Evolutionary conservation across 768 basidiomycete species (phyloP), one percentile per base, ranked within the genome.

Genomic region (Boletus pseudo-olivaceus): DNA sequence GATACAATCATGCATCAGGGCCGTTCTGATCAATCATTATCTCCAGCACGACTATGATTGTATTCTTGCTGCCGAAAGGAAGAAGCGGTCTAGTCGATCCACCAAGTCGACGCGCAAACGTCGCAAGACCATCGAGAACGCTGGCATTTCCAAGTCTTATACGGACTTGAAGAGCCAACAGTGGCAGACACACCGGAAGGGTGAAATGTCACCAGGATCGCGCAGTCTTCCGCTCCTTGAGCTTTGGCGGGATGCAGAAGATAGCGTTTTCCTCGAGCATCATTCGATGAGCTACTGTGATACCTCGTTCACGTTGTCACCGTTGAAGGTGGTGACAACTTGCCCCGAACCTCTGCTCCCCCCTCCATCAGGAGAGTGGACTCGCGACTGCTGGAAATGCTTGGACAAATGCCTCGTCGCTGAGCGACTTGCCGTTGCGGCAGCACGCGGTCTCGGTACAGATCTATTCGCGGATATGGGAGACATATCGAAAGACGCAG

Each of bases 41-140:
- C 17, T 53, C n/a, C 54, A 92, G 87, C 87, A 95, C 62, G 87
- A 94, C 70, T 89, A 91, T 60, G 93, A 95, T 61, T 88, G 90
- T 64, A 82, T 88, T 72, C 55, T 72, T 65, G 64, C 72, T 51
- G 58, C 72, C 59, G 43, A 72, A 48, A 57, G 49, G 66, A 49
- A 54, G 55, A 67, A 65, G 37, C 65, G 62, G 35, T 49, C 61
- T 5, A 60, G 61, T 49, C 71, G 73, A 39, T 60, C 67, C 2
- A 69, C 72, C 19, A 70, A 70, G 47, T 63, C 67, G 4, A 59
- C 72, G 15, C 73, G 71, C 35, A 70, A 70, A n/a, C 63, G 78
- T 26, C 70, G 78, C 33, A 76, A 72, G 50, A 72, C 67, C 0
- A 53, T 73, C 10, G 55, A 64, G 39, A 67, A 63, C 27, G 67